phyloP scores from a whole-genome alignment of 306 rosid species.

The Amphicarpaea edgeworthii region DNA sequence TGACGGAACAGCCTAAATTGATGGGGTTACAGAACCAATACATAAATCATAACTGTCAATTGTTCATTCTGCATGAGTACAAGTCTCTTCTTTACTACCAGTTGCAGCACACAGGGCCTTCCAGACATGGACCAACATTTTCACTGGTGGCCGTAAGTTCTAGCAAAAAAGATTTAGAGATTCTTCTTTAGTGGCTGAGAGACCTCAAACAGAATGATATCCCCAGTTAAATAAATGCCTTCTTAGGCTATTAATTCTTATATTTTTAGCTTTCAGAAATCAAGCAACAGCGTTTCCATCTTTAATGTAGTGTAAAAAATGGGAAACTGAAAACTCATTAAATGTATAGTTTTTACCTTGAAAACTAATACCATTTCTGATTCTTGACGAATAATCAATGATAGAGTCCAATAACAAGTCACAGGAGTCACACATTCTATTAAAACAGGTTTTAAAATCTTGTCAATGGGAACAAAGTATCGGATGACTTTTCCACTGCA shows the following conservation, averaged over 20 bases:
- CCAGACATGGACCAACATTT: slow-evolving; percentile 90
- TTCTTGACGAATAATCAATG: slow-evolving; percentile 71
- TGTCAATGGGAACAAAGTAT: slow-evolving; percentile 76
- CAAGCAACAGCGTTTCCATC: slow-evolving; percentile 20
- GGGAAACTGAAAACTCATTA: slow-evolving; percentile 6
- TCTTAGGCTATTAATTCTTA: slow-evolving; percentile 1
- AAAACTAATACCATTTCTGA: slow-evolving; percentile 70
- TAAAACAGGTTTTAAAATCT: slow-evolving; percentile 79
- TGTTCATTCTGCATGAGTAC: slow-evolving; percentile 42
- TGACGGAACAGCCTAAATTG: neutral
- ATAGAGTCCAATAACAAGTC: slow-evolving; percentile 91
- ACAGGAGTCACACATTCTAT: slow-evolving; percentile 88
- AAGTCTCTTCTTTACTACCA: slow-evolving; percentile 49
- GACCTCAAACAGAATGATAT: slow-evolving; percentile 5
- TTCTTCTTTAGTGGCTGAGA: slow-evolving; percentile 14
- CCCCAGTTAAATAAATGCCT: slow-evolving; percentile 14
- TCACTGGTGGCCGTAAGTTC: slow-evolving; percentile 79
- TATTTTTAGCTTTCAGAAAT: slow-evolving; percentile 21
- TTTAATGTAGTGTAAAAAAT: neutral
- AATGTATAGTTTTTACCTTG: slow-evolving; percentile 58
- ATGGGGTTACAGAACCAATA: slow-evolving; percentile 22
- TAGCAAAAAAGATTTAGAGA: slow-evolving; percentile 47
- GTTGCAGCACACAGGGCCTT: slow-evolving; percentile 83
- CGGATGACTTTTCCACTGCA: slow-evolving; percentile 72
- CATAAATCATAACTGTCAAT: slow-evolving; percentile 12